These are phyloP conservation scores for Fusarium torulosum DNA, from an alignment of 2,329 filamentous ascomycete genomes.

Conservation along the genomic window DNA sequence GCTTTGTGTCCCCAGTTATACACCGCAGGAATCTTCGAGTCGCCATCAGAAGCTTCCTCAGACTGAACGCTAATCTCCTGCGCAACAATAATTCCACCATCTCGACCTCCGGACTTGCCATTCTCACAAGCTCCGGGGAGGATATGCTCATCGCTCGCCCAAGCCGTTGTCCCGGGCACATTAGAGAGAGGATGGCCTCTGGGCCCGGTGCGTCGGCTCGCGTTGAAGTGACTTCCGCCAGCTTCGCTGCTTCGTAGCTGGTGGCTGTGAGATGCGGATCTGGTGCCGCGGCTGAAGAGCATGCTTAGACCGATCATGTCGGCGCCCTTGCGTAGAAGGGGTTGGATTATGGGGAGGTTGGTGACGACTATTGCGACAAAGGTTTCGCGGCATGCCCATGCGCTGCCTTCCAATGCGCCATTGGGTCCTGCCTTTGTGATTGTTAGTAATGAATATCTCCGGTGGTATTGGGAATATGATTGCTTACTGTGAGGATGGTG, in stretches of 20 bases:
- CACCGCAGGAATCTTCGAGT: no score
- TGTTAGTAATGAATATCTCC: no score
- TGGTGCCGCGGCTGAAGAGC: slow-evolving; percentile 32
- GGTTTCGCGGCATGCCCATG: slow-evolving; percentile 56
- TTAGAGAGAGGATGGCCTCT: slow-evolving; percentile 20
- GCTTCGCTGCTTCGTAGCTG: slow-evolving; percentile 37
- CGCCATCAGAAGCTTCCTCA: no score
- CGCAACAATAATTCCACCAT: slow-evolving; percentile 36
- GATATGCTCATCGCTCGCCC: slow-evolving; percentile 44
- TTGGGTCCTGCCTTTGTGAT: slow-evolving; percentile 25
- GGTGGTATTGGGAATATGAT: no score
- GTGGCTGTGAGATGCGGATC: slow-evolving; percentile 38
- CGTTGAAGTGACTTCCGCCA: slow-evolving; percentile 32
- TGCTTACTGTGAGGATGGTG: slow-evolving; percentile 32
- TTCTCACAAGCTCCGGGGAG: slow-evolving; percentile 4
- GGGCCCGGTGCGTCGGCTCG: slow-evolving; percentile 16
- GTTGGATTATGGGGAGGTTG: slow-evolving; percentile 48
- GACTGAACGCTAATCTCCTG: slow-evolving; percentile 37
- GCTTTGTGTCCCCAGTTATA: no score
- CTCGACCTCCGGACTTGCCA: not conserved
- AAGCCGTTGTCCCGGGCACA: slow-evolving; percentile 31
- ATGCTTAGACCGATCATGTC: slow-evolving; percentile 40
- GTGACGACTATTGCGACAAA: slow-evolving; percentile 56
- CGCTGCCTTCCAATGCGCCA: slow-evolving; percentile 38
- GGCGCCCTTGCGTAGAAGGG: slow-evolving; percentile 37